A percentile compares a stretch with the other conserved stretches of the same genome.
phyloP scores from a whole-genome alignment of 257 asterid species.

The Lithospermum erythrorhizon region DNA sequence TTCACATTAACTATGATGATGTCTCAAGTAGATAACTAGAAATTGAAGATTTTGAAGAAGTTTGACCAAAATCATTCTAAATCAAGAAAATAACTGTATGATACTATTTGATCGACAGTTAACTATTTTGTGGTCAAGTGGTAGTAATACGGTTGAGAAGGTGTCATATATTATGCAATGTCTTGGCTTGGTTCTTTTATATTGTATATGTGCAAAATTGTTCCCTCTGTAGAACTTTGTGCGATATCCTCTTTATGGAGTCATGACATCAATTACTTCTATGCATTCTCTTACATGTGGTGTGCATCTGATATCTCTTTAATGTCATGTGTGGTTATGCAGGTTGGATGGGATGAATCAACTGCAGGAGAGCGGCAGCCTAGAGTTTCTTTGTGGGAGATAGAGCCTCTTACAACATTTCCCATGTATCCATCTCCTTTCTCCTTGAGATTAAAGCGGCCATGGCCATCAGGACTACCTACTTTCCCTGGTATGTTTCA shows the following conservation, averaged over 20 bases:
- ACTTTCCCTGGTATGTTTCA: slow-evolving; percentile 50
- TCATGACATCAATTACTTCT: background rate
- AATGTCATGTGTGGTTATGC: slow-evolving; percentile 15
- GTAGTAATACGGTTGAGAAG: no score
- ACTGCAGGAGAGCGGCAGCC: slow-evolving; percentile 97
- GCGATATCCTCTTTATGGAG: background rate
- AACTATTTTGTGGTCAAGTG: no score
- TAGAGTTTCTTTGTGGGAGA: slow-evolving; percentile 88
- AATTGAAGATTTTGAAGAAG: background rate
- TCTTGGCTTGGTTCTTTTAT: background rate
- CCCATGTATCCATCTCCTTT: slow-evolving; percentile 93
- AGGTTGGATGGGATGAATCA: slow-evolving; percentile 99
- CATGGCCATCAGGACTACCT: slow-evolving; percentile 81
- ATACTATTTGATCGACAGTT: no score
- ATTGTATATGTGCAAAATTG: background rate
- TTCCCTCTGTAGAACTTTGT: no score
- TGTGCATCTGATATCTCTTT: background rate
- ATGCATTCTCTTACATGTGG: background rate
- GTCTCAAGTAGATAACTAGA: background rate
- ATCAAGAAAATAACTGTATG: no score
- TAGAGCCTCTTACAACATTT: slow-evolving; percentile 76
- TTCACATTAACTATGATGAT: background rate
- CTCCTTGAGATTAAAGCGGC: slow-evolving; percentile 79
- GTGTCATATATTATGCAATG: background rate
- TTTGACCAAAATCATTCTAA: no score